Evolutionary conservation across 805 yeast genomes (phyloP).

Genomic region (Starmerella sp.): DNA sequence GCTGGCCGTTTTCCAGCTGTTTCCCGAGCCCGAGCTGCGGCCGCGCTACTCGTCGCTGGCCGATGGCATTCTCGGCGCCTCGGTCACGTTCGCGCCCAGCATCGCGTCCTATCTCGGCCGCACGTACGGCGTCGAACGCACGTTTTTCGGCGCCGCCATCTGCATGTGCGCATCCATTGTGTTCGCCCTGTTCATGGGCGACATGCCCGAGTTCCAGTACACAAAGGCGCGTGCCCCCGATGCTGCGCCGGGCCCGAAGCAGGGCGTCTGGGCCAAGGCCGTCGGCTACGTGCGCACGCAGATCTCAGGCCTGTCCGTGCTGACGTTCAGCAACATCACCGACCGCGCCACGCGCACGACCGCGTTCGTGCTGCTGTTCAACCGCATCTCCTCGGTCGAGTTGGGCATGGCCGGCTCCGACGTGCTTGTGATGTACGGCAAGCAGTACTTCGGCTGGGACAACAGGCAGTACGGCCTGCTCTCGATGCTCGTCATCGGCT

Average conservation of each 20-base stretch:
- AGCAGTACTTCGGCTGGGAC: background rate
- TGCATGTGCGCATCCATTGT: background rate
- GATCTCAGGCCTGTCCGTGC: background rate
- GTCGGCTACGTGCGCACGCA: background rate
- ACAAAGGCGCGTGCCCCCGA: background rate
- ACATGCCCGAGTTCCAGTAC: background rate
- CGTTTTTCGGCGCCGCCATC: background rate
- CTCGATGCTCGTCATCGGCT: background rate
- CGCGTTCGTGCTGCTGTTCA: background rate
- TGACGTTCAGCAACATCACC: background rate
- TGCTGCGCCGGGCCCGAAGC: background rate
- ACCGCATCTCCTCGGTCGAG: background rate
- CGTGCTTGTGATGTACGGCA: background rate
- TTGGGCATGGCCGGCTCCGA: background rate
- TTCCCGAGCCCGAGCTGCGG: conserved; percentile 1
- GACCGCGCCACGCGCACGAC: background rate
- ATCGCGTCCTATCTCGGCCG: background rate
- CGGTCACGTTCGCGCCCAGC: background rate
- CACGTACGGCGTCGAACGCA: background rate
- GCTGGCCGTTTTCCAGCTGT: background rate
- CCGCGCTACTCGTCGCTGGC: background rate
- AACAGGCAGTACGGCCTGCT: background rate
- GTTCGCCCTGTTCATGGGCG: background rate
- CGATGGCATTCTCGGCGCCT: background rate
- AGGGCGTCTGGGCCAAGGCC: background rate